A percentile compares a stretch with the other conserved stretches of the same genome.
phyloP scores from a whole-genome alignment of 495 filamentous ascomycete genomes.

The Penicillium bovifimosum region DNA sequence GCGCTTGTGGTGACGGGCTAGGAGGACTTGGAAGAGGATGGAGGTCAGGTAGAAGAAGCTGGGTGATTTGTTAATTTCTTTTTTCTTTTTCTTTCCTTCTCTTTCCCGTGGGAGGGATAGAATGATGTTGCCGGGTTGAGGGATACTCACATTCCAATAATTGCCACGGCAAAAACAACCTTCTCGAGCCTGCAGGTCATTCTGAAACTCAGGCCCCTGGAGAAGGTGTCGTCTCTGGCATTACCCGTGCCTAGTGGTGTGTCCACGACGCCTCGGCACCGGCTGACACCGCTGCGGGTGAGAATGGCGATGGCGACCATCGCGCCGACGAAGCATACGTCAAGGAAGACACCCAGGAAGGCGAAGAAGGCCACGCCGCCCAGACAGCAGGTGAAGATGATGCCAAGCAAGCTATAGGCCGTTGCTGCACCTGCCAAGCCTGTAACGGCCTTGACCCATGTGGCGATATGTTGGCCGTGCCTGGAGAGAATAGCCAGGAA shows the following conservation, averaged over 20 bases:
- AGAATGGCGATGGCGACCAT: constrained; percentile 75
- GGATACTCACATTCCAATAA: constrained; percentile 66
- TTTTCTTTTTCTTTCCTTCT: too few relatives aligned
- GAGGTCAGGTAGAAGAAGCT: constrained; percentile 67
- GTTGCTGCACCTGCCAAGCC: constrained; percentile 71
- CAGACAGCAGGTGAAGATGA: constrained; percentile 70
- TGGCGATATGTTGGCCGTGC: constrained; percentile 53
- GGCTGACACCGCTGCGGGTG: constrained; percentile 57
- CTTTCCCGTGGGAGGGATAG: too few relatives aligned
- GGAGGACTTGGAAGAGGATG: constrained; percentile 54
- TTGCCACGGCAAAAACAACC: constrained; percentile 68
- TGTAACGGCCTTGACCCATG: constrained; percentile 68
- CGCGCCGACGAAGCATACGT: constrained; percentile 72
- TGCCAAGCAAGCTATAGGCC: constrained; percentile 65
- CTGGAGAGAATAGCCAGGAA: constrained; percentile 47
- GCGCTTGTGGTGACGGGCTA: constrained; percentile 65
- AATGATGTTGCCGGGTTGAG: neutral
- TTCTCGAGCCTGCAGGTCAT: constrained; percentile 66
- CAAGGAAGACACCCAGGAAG: constrained; percentile 65
- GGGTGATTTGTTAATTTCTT: neutral
- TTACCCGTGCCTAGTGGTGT: constrained; percentile 63
- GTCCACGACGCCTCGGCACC: constrained; percentile 56
- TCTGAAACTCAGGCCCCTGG: constrained; percentile 33
- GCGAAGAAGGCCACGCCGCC: constrained; percentile 73
- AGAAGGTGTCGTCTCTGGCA: constrained; percentile 35